phyloP scores from a whole-genome alignment of 2,329 filamentous ascomycete species.

The Neopestalotiopsis rosae region DNA sequence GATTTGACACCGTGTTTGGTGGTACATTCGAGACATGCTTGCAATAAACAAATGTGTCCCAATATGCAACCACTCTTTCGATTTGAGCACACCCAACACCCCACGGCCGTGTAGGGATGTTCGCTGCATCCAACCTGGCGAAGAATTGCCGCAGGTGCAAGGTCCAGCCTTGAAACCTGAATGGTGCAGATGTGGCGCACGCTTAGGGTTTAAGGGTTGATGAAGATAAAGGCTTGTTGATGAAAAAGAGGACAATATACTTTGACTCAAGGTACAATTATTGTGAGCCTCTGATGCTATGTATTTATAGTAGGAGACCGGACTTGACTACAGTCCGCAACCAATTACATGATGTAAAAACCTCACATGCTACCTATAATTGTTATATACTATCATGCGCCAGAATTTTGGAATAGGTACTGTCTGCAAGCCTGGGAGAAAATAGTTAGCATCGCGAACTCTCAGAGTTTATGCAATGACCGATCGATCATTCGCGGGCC shows the following conservation, averaged over 20 bases:
- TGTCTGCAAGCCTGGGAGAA: conserved; percentile 55
- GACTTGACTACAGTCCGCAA: neutral
- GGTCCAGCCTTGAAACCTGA: neutral
- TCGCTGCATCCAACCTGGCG: neutral
- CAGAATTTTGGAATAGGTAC: conserved; percentile 51
- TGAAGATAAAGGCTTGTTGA: neutral
- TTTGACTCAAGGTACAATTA: neutral
- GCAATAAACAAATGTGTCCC: neutral
- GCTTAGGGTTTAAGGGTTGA: neutral
- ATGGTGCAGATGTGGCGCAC: neutral
- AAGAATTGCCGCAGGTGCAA: neutral
- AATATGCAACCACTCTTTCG: neutral
- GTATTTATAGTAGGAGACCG: neutral
- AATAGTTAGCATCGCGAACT: neutral
- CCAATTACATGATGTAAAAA: neutral
- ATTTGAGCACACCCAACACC: neutral
- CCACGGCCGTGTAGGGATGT: neutral
- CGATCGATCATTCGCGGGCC: conserved; percentile 5
- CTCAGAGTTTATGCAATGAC: neutral
- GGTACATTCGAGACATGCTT: neutral
- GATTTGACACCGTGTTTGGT: too few species aligned
- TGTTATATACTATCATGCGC: conserved; percentile 1
- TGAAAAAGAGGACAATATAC: neutral
- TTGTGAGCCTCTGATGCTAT: neutral
- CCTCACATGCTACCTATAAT: neutral